Evolutionary conservation across 306 rosid genomes (phyloP).

Genomic region (Trichosanthes cucumerina): DNA sequence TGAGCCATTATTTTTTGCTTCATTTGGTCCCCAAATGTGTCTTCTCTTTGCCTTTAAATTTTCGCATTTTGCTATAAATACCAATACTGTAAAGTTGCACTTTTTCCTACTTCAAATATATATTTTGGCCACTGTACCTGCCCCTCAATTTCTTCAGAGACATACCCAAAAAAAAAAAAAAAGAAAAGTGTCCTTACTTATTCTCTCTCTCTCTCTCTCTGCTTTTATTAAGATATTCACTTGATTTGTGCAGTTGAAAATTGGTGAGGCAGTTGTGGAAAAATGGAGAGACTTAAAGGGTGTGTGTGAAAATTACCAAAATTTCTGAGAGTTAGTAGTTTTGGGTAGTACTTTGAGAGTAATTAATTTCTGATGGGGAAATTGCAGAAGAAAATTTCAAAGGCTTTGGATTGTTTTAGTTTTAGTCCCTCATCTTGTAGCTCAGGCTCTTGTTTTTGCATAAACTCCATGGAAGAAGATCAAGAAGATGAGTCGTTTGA

Average conservation of each 20-base stretch:
- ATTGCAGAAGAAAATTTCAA: conserved; percentile 38
- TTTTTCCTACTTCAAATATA: neutral
- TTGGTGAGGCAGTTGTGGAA: neutral
- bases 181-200: too few species aligned
- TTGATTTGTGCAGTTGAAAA: conserved; percentile 19
- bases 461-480: conserved; percentile 31
- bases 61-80: neutral
- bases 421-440: conserved; percentile 29
- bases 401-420: conserved; percentile 45
- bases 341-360: too few species aligned
- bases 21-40: neutral
- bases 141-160: neutral
- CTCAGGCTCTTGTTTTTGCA: conserved; percentile 56
- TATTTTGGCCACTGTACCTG: neutral
- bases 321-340: too few species aligned
- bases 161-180: too few species aligned
- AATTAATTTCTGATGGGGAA: conserved; percentile 46
- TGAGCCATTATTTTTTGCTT: neutral
- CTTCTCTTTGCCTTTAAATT: neutral
- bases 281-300: neutral
- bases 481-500: conserved; percentile 44
- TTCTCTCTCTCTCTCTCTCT: neutral
- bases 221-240: neutral
- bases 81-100: neutral
- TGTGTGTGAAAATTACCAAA: neutral